These are phyloP conservation scores for Coemansia sp. DNA, from an alignment of 192 early-diverging fungal genomes.

Conservation along the genomic window DNA sequence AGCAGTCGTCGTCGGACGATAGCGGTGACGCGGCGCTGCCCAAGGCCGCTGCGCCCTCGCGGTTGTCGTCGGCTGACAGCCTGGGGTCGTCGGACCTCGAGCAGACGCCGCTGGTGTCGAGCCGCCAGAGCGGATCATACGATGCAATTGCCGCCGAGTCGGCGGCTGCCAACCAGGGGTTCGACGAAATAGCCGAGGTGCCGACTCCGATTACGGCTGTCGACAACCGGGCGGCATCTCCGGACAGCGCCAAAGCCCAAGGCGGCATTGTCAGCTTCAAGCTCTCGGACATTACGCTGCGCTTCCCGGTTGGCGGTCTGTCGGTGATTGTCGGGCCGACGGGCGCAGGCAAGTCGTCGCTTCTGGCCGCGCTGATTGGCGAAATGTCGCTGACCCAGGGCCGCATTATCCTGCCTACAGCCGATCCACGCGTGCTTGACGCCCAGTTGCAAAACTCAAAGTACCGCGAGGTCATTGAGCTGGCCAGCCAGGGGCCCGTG, in stretches of 20 bases:
- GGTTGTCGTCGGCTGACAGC: not conserved
- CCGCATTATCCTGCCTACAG: constrained; percentile 33
- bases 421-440: constrained; percentile 1
- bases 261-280: constrained; percentile 39
- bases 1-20: not conserved
- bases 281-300: constrained; percentile 60
- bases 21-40: not conserved
- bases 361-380: constrained; percentile 77
- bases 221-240: not conserved
- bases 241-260: not conserved
- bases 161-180: too few relatives aligned
- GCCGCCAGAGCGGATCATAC: not conserved
- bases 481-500: constrained; percentile 34
- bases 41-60: not conserved
- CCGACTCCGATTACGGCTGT: not conserved
- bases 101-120: constrained; percentile 16
- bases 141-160: not conserved
- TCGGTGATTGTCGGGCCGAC: constrained; percentile 82
- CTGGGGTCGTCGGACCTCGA: constrained; percentile 1
- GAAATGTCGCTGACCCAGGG: constrained; percentile 60
- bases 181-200: not conserved
- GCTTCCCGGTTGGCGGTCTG: constrained; percentile 64
- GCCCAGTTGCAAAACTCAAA: constrained; percentile 1
- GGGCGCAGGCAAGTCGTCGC: constrained; percentile 84
- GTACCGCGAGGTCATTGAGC: constrained; percentile 22